These are phyloP conservation scores for Solanum aculeatissimum DNA, from an alignment of 305 asterid genomes.

Conservation along the genomic window DNA sequence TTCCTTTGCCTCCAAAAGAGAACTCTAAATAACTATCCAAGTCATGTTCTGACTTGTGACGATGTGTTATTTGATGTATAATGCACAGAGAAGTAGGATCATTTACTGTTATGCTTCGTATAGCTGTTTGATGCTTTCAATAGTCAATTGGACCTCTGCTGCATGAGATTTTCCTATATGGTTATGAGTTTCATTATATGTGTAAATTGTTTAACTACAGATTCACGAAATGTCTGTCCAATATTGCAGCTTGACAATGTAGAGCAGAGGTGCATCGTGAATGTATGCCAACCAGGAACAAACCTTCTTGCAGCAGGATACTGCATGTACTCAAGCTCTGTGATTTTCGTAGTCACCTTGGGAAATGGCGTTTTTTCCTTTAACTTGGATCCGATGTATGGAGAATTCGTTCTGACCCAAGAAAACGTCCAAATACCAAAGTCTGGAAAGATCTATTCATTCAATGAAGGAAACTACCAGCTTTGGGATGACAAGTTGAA, in stretches of 20 bases:
- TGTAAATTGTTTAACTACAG: neutral
- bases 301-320: slow-evolving; percentile 96
- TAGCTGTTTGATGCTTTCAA: neutral
- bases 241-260: slow-evolving; percentile 52
- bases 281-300: slow-evolving; percentile 86
- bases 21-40: neutral
- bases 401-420: slow-evolving; percentile 81
- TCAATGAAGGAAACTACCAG: slow-evolving; percentile 88
- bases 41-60: neutral
- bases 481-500: slow-evolving; percentile 82
- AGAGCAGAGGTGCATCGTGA: slow-evolving; percentile 57
- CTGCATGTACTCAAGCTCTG: slow-evolving; percentile 96
- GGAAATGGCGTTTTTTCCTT: slow-evolving; percentile 79
- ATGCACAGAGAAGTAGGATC: neutral
- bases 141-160: neutral
- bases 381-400: slow-evolving; percentile 83
- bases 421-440: slow-evolving; percentile 74
- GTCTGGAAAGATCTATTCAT: slow-evolving; percentile 73
- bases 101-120: neutral
- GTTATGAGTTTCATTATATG: neutral
- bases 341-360: slow-evolving; percentile 74
- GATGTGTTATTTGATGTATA: neutral
- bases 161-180: neutral
- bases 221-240: neutral
- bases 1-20: neutral